A percentile compares a stretch with the other conserved stretches of the same genome.
phyloP scores from a whole-genome alignment of 495 filamentous ascomycete genomes.

The Halenospora varia region DNA sequence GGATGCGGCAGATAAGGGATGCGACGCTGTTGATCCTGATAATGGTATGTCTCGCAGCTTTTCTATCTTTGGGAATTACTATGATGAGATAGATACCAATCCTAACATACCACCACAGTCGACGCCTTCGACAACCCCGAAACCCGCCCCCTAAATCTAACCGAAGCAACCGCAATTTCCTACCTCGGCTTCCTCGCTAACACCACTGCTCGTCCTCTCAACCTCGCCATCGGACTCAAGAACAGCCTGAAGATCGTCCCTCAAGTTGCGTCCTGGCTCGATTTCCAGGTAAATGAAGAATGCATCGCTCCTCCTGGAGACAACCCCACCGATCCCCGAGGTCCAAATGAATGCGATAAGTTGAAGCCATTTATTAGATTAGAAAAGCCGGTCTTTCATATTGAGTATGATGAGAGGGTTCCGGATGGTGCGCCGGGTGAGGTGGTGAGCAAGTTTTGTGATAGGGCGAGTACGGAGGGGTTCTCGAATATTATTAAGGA shows the following conservation, averaged over 20 bases:
- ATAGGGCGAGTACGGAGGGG: too few relatives aligned
- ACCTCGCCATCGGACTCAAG: neutral
- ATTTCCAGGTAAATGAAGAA: neutral
- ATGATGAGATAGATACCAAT: neutral
- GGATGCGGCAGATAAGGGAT: neutral
- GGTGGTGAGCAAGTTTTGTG: too few relatives aligned
- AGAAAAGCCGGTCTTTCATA: conserved; percentile 1
- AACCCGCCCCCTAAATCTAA: neutral
- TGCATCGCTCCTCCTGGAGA: neutral
- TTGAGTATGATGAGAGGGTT: too few relatives aligned
- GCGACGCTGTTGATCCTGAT: conserved; percentile 5
- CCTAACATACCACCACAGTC: neutral
- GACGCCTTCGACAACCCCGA: neutral
- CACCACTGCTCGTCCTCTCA: neutral
- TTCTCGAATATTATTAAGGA: too few relatives aligned
- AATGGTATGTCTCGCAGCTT: neutral
- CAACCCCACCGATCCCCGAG: neutral
- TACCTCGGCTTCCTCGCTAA: neutral
- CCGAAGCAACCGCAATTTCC: neutral
- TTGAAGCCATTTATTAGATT: neutral
- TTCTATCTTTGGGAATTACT: neutral
- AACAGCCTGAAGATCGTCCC: neutral
- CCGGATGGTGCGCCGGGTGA: too few relatives aligned
- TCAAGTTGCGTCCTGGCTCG: neutral
- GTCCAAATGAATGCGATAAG: neutral